These are phyloP conservation scores for Rhodotorula kratochvilovae DNA, from an alignment of 768 basidiomycete genomes.

Conservation along the genomic window DNA sequence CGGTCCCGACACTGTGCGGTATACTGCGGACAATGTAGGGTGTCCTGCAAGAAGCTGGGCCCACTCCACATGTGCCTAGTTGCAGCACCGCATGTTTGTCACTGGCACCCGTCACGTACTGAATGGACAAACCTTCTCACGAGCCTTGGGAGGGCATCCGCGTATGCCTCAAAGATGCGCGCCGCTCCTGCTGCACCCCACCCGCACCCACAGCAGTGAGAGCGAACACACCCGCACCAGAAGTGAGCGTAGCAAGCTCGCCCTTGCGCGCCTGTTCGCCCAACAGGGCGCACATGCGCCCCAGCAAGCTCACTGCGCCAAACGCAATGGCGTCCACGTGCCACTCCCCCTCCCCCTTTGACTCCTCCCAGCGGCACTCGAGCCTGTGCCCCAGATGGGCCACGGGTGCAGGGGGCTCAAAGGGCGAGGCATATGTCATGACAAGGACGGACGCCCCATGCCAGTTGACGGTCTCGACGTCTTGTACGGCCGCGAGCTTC, in stretches of 20 bases:
- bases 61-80: slow-evolving; percentile 91
- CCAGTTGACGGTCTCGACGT: slow-evolving; percentile 98
- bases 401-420: slow-evolving; percentile 72
- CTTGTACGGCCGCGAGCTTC: slow-evolving; percentile 69
- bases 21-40: slow-evolving; percentile 71
- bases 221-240: too few species aligned
- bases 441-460: slow-evolving; percentile 92
- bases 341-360: slow-evolving; percentile 52
- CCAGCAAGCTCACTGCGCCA: slow-evolving; percentile 81
- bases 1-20: slow-evolving; percentile 70
- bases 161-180: not conserved
- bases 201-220: too few species aligned
- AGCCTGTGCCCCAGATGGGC: slow-evolving; percentile 88
- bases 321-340: slow-evolving; percentile 88
- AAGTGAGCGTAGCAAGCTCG: not conserved
- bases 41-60: slow-evolving; percentile 85
- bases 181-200: too few species aligned
- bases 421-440: slow-evolving; percentile 82
- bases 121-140: slow-evolving; percentile 55
- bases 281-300: slow-evolving; percentile 87
- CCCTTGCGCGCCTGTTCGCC: not conserved
- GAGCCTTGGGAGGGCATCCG: not conserved
- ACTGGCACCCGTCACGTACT: slow-evolving; percentile 59
- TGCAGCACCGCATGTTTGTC: slow-evolving; percentile 78
- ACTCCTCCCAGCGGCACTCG: slow-evolving; percentile 71